Percentiles rank a stretch among this genome's conserved stretches.
Evolutionary conservation across 768 basidiomycete species (phyloP).

Genomic region (Pleurotus tuoliensis): DNA sequence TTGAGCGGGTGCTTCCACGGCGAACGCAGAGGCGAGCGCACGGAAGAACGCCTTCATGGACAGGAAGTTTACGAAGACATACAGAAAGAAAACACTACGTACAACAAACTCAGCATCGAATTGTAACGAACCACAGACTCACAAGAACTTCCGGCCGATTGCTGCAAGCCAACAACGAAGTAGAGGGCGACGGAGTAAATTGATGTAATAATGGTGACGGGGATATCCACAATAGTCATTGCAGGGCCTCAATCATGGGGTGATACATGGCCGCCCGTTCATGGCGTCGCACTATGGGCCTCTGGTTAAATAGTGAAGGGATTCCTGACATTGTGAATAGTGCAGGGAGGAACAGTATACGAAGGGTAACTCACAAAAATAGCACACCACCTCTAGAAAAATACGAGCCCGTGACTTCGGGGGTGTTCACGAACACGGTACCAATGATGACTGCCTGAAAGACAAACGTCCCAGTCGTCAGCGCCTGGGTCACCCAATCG

Average conservation of each 20-base stretch:
- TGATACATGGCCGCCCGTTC: conserved; percentile 59
- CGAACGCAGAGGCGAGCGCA: conserved; percentile 55
- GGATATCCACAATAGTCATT: conserved; percentile 55
- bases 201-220: conserved; percentile 45
- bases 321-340: conserved; percentile 41
- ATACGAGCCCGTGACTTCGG: conserved; percentile 52
- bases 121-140: conserved; percentile 15
- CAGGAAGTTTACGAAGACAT: conserved; percentile 51
- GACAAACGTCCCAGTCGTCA: conserved; percentile 27
- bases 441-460: conserved; percentile 44
- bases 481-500: conserved; percentile 24
- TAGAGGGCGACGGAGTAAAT: conserved; percentile 52
- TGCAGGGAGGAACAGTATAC: conserved; percentile 30
- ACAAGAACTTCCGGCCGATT: conserved; percentile 61
- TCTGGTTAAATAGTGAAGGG: conserved; percentile 54
- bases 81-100: conserved; percentile 53
- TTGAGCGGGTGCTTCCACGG: conserved; percentile 57
- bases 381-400: conserved; percentile 71
- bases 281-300: conserved; percentile 57
- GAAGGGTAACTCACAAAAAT: conserved; percentile 49
- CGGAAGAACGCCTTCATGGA: conserved; percentile 79
- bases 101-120: no score
- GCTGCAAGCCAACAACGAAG: conserved; percentile 57
- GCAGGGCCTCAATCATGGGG: conserved; percentile 45
- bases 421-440: conserved; percentile 55